Evolutionary conservation across 768 basidiomycete genomes (phyloP).

Genomic region (Boletus subcaerulescens): DNA sequence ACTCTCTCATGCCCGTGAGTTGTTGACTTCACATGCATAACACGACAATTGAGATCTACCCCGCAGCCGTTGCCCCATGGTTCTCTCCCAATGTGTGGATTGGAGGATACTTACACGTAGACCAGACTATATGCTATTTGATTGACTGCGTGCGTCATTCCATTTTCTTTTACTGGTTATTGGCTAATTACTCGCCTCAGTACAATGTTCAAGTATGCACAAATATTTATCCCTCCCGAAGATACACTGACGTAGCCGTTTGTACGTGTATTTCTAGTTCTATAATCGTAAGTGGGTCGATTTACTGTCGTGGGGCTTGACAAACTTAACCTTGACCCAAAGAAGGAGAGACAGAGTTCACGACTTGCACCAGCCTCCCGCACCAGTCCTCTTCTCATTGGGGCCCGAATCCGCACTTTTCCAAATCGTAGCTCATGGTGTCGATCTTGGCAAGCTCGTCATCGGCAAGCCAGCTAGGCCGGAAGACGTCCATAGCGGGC

Average conservation of each 20-base stretch:
- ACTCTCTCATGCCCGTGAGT: conserved; percentile 34
- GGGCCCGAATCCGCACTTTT: conserved; percentile 43
- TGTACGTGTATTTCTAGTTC: conserved; percentile 5
- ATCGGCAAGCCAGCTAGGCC: no score
- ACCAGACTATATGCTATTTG: no score
- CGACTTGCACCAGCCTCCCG: conserved; percentile 37
- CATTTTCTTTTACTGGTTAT: no score
- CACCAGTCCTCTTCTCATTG: conserved; percentile 38
- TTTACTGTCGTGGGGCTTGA: not conserved
- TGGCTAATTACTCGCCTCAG: conserved; percentile 13
- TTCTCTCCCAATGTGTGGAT: conserved; percentile 34
- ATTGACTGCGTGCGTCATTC: no score
- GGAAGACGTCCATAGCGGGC: conserved; percentile 37
- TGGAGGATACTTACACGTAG: conserved; percentile 22
- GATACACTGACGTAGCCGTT: not conserved
- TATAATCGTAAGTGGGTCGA: conserved; percentile 18
- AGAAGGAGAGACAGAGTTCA: conserved; percentile 39
- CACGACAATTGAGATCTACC: not conserved
- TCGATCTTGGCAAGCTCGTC: conserved; percentile 38
- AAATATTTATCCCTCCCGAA: not conserved
- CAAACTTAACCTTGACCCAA: not conserved
- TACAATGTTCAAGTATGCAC: conserved; percentile 40
- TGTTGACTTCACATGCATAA: no score
- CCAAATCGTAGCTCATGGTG: conserved; percentile 48
- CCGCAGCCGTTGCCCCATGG: conserved; percentile 42